Conservation (phyloP, 140 eudicot genomes). For the Bidens hawaiensis region DNA sequence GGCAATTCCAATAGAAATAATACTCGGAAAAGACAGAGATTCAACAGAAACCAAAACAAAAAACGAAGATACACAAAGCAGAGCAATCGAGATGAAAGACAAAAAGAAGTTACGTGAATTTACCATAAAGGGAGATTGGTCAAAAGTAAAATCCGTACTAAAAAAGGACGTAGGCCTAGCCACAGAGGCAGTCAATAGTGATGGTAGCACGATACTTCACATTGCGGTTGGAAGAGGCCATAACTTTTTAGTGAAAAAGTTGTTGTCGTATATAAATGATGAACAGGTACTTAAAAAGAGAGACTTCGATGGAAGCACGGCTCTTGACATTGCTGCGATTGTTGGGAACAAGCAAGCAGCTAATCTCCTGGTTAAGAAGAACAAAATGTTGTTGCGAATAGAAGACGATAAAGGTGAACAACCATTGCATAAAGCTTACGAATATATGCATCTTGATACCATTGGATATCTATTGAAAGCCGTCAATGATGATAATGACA, state of each 20-base stretch:
- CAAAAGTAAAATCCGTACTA: background rate
- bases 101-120: background rate
- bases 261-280: too few relatives aligned
- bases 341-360: constrained; percentile 18
- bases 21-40: too few relatives aligned
- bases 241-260: background rate
- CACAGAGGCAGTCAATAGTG: background rate
- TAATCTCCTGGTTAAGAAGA: background rate
- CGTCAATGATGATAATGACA: background rate
- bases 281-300: background rate
- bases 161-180: too few relatives aligned
- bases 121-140: background rate
- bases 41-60: background rate
- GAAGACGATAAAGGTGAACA: background rate
- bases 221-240: constrained; percentile 11
- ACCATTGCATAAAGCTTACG: constrained; percentile 10
- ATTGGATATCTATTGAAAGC: constrained; percentile 8
- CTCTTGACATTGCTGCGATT: constrained; percentile 15
- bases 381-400: background rate
- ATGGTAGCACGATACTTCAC: constrained; percentile 13
- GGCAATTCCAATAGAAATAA: background rate
- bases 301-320: constrained; percentile 17
- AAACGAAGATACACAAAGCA: background rate
- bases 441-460: constrained; percentile 11
- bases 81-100: background rate